Percentiles rank a stretch among this genome's conserved stretches.
These are phyloP conservation scores for Papiliotrema flavescens DNA, from an alignment of 1,284 basidiomycete species.

Conservation along the genomic window DNA sequence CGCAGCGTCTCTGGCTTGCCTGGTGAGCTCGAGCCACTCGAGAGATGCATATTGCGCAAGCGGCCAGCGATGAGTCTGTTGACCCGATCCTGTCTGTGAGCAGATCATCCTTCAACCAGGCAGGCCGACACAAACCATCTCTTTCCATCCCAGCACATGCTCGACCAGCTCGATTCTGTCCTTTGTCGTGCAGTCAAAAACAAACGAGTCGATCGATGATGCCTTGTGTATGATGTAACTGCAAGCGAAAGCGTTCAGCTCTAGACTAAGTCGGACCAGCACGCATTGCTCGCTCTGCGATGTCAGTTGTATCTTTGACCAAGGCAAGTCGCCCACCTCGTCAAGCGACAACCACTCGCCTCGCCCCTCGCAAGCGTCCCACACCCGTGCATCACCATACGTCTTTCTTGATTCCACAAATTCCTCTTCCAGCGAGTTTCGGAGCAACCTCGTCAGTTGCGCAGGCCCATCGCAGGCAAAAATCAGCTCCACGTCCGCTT, in stretches of 20 bases:
- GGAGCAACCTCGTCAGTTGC: slow-evolving; percentile 6
- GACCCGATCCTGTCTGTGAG: background rate
- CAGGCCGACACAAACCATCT: slow-evolving; percentile 5
- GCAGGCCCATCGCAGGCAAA: slow-evolving; percentile 11
- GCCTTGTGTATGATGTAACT: slow-evolving; percentile 4
- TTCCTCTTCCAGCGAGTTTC: slow-evolving; percentile 2
- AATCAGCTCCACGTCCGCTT: slow-evolving; percentile 3
- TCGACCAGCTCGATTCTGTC: background rate
- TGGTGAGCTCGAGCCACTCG: background rate
- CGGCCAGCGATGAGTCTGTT: background rate
- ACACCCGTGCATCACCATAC: background rate
- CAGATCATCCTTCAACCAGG: too few relatives aligned
- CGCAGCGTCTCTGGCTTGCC: background rate
- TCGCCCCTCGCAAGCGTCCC: slow-evolving; percentile 3
- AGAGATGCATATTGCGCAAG: background rate
- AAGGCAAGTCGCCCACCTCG: background rate
- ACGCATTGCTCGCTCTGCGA: too few relatives aligned
- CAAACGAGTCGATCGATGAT: background rate
- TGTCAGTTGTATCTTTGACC: too few relatives aligned
- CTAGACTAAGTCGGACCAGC: background rate
- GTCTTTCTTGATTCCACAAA: background rate
- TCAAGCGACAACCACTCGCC: background rate
- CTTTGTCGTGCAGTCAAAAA: background rate
- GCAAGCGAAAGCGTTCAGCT: slow-evolving; percentile 6
- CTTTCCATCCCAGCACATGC: background rate